These are phyloP conservation scores for Hymenoscyphus fraxineus DNA, from an alignment of 2,329 filamentous ascomycete genomes.

Conservation along the genomic window DNA sequence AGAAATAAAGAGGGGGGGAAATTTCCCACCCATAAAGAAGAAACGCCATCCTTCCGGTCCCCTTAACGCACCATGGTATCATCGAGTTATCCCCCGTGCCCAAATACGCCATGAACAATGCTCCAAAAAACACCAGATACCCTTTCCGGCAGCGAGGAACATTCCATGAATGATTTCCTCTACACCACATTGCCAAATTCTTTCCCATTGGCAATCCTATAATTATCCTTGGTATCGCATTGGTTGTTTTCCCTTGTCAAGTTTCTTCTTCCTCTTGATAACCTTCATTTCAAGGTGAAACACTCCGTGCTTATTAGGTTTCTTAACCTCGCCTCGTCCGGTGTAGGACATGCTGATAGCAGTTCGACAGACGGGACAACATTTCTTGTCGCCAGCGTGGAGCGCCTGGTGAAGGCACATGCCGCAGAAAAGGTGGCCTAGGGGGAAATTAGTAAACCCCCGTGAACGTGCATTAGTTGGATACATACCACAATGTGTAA, in stretches of 20 bases:
- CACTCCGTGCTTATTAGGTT: slow-evolving; percentile 42
- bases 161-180: background rate
- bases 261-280: slow-evolving; percentile 45
- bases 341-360: slow-evolving; percentile 50
- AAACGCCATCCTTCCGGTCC: background rate
- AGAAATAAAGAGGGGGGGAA: background rate
- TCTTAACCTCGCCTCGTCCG: slow-evolving; percentile 37
- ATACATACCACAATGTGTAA: slow-evolving; percentile 63
- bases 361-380: slow-evolving; percentile 61
- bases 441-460: slow-evolving; percentile 17
- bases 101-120: background rate
- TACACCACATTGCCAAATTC: background rate
- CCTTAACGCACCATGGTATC: slow-evolving; percentile 5
- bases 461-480: background rate
- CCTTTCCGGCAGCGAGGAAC: background rate
- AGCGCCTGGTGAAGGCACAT: slow-evolving; percentile 60
- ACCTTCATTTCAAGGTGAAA: slow-evolving; percentile 61
- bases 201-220: background rate
- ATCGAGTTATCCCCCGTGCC: background rate
- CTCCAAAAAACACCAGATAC: background rate
- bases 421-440: slow-evolving; percentile 63
- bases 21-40: background rate
- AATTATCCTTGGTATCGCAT: background rate
- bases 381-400: slow-evolving; percentile 52
- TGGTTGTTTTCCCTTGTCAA: slow-evolving; percentile 48